Evolutionary conservation across 2,329 filamentous ascomycete species (phyloP), one percentile per base, ranked within the genome.

Genomic region (Pseudogymnoascus sp.): DNA sequence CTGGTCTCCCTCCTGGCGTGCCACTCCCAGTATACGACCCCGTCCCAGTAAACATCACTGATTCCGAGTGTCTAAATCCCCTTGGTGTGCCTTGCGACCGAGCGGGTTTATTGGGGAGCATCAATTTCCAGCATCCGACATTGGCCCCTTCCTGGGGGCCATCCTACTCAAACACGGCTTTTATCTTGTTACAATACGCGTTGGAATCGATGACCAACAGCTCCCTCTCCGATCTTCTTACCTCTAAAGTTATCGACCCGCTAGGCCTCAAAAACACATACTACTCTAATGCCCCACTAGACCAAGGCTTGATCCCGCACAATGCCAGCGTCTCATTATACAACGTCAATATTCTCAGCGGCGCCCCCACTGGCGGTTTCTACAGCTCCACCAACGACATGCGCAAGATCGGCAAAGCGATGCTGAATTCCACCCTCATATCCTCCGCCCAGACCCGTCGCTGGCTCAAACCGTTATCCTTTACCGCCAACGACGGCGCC

Each of bases 201-300:
- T 69, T 75, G n/a, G 72, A 77, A 63, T 67, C 66, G 57, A 76
- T 78, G 62, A 76, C 74, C 1, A 72, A 73, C 6, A 69, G 67
- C 18, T 59, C 66, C 5, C 70, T 74, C 50, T 50, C 65, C 18
- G 57, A 62, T 2, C 65, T 72, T 6, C 68, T 76, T 16, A 37
- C 70, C 20, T 61, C 67, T n/a, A 67, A 70, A 37, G 61, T 78
- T 1, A 60, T 76, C 41, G 35, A 58, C 1, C 68, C 69, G 2
- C 68, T 77, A 1, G 66, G 68, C 12, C 70, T 77, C 30, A 69
- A 64, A 1, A 64, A 67, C 57, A 71, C 69, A 11, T 70, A 70
- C 58, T 68, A 70, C 47, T 57, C 70, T 43, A 63, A 58, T 33
- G 63, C 65, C 4, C 64, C 47, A 2, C n/a, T 54, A 1, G n/a